Percentiles rank a stretch among this genome's conserved stretches.
These are phyloP conservation scores for Pythium brassicae DNA, from an alignment of 352 stramenopile species.

Conservation along the genomic window DNA sequence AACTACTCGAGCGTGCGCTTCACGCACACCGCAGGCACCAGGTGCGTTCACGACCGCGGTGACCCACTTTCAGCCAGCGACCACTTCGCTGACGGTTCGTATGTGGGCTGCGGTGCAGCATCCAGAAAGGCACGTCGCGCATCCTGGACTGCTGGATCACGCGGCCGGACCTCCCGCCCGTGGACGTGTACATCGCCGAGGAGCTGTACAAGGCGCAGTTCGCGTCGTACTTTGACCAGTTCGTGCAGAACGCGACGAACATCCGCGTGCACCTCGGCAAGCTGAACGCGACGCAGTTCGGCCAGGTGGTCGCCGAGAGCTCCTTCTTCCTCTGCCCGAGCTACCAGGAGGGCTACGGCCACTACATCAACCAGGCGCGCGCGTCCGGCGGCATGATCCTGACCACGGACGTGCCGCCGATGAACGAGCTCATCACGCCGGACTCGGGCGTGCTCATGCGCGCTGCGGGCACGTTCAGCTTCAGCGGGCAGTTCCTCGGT, in stretches of 20 bases:
- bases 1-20: slow-evolving; percentile 39
- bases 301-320: slow-evolving; percentile 31
- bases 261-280: slow-evolving; percentile 23
- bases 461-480: slow-evolving; percentile 8
- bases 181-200: slow-evolving; percentile 35
- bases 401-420: slow-evolving; percentile 47
- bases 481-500: slow-evolving; percentile 30
- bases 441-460: slow-evolving; percentile 36
- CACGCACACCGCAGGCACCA: slow-evolving; percentile 31
- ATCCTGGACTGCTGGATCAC: slow-evolving; percentile 54
- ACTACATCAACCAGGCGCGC: slow-evolving; percentile 66
- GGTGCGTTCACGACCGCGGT: too few relatives aligned
- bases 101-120: slow-evolving; percentile 8
- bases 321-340: slow-evolving; percentile 50
- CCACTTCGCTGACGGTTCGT: too few relatives aligned
- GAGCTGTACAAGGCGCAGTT: slow-evolving; percentile 13
- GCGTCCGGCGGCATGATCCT: slow-evolving; percentile 38
- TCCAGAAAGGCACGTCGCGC: slow-evolving; percentile 40
- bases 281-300: slow-evolving; percentile 30
- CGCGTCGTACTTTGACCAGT: slow-evolving; percentile 15
- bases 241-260: slow-evolving; percentile 21
- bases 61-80: too few relatives aligned
- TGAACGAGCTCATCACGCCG: slow-evolving; percentile 49
- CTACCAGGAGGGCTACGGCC: slow-evolving; percentile 48
- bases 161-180: slow-evolving; percentile 30